Percentiles rank a stretch among this genome's conserved stretches.
These are phyloP conservation scores for Celoporthe dispersa DNA, from an alignment of 2,329 filamentous ascomycete genomes.

Conservation along the genomic window DNA sequence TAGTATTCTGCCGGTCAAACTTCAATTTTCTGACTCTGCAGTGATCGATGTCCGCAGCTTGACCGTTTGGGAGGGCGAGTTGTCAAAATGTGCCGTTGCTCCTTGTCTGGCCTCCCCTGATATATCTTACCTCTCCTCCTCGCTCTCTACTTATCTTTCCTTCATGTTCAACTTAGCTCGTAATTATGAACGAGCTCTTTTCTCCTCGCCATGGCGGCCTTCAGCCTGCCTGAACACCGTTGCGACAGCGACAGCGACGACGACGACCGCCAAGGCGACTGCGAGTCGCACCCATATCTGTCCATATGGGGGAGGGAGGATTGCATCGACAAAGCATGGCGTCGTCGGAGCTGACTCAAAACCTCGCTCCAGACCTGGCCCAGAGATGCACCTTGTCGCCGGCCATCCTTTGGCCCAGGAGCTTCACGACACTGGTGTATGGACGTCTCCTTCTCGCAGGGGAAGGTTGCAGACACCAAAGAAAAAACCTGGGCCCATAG, in stretches of 20 bases:
- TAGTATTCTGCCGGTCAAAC: background rate
- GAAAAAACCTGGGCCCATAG: background rate
- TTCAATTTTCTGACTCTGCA: background rate
- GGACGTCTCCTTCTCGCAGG: background rate
- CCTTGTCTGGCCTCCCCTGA: background rate
- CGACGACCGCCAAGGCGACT: background rate
- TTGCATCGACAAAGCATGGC: background rate
- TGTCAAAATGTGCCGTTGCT: background rate
- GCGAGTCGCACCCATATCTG: background rate
- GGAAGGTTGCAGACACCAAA: background rate
- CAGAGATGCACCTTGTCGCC: background rate
- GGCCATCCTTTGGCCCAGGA: conserved; percentile 5
- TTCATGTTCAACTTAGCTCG: conserved; percentile 27
- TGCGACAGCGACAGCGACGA: background rate
- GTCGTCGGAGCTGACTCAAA: background rate
- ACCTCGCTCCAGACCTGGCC: background rate
- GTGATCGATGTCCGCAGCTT: background rate
- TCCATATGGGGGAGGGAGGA: background rate
- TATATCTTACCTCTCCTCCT: background rate
- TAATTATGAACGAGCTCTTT: conserved; percentile 25
- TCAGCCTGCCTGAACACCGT: conserved; percentile 12
- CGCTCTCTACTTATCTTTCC: background rate
- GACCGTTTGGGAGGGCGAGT: background rate
- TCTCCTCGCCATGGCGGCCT: conserved; percentile 13
- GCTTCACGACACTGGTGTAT: conserved; percentile 10